Percentiles rank a stretch among this genome's conserved stretches.
Evolutionary conservation across 2,329 filamentous ascomycete genomes (phyloP).

Genomic region (Fusarium sambucinum): DNA sequence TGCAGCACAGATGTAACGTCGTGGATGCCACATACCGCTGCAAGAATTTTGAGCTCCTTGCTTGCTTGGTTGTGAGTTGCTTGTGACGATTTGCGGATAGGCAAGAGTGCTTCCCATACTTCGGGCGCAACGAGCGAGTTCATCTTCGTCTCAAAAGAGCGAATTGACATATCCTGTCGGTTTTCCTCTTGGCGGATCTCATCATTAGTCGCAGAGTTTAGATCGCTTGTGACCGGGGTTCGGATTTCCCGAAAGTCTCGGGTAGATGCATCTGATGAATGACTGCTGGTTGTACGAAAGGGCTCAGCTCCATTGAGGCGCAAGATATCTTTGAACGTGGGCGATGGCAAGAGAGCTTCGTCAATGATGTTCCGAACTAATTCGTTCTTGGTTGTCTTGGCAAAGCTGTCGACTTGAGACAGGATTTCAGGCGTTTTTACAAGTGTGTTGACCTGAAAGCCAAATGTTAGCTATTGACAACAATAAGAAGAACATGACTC

Average conservation of each 20-base stretch:
- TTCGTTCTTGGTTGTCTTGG: not conserved
- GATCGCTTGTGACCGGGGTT: not conserved
- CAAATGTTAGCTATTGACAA: accelerated
- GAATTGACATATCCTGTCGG: accelerated
- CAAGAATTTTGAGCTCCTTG: not conserved
- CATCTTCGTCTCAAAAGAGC: not conserved
- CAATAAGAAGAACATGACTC: accelerated
- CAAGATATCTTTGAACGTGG: not conserved
- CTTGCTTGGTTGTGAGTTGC: accelerated
- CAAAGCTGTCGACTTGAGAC: not conserved
- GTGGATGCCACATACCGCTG: not conserved
- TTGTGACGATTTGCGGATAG: not conserved
- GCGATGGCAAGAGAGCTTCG: not conserved
- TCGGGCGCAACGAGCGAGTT: not conserved
- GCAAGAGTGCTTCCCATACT: not conserved
- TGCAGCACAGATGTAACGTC: not conserved
- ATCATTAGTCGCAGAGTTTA: not conserved
- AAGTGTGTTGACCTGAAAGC: not conserved
- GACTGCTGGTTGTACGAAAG: not conserved
- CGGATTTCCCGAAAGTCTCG: too few relatives aligned
- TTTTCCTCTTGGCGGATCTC: not conserved
- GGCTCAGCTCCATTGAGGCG: accelerated
- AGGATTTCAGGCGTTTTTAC: not conserved
- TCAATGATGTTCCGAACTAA: not conserved
- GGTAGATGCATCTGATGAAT: not conserved